These are phyloP conservation scores for Fermentozyma sake DNA, from an alignment of 1,139 yeast species.

Conservation along the genomic window DNA sequence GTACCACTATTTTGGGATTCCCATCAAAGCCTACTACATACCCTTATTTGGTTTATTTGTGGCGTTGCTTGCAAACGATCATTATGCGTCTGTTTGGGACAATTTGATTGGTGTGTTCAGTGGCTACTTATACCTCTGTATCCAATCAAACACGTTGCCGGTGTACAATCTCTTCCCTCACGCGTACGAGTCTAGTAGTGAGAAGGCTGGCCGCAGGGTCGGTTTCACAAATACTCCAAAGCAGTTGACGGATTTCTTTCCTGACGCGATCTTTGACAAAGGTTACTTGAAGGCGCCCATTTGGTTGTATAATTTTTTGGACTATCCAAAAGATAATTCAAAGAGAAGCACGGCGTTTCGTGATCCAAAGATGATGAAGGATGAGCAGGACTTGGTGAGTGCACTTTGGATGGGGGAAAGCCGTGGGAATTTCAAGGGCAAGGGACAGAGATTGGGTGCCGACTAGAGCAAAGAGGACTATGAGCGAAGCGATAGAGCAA, in stretches of 20 bases:
- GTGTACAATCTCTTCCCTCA: conserved; percentile 41
- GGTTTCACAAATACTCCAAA: conserved; percentile 16
- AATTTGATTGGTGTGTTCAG: conserved; percentile 47
- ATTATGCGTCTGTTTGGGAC: conserved; percentile 28
- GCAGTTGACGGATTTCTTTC: conserved; percentile 17
- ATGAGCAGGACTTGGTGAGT: too few species aligned
- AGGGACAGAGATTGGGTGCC: conserved; percentile 1
- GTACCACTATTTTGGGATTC: conserved; percentile 46
- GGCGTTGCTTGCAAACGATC: conserved; percentile 29
- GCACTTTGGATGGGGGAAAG: not conserved
- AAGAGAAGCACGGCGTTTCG: conserved; percentile 31
- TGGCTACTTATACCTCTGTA: conserved; percentile 57
- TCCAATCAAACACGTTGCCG: conserved; percentile 51
- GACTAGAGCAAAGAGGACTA: conserved; percentile 7
- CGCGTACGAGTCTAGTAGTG: conserved; percentile 26
- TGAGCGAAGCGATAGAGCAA: conserved; percentile 12
- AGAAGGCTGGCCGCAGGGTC: conserved; percentile 25
- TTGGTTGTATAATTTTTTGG: conserved; percentile 29
- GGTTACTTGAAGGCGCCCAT: conserved; percentile 44
- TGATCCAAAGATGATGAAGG: too few species aligned
- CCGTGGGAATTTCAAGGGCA: too few species aligned
- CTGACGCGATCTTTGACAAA: conserved; percentile 35
- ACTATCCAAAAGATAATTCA: conserved; percentile 27
- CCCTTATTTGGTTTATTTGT: conserved; percentile 53
- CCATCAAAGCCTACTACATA: conserved; percentile 54